Evolutionary conservation across 2,329 filamentous ascomycete genomes (phyloP), one percentile per base, ranked within the genome.

Genomic region (Cercospora janseana): DNA sequence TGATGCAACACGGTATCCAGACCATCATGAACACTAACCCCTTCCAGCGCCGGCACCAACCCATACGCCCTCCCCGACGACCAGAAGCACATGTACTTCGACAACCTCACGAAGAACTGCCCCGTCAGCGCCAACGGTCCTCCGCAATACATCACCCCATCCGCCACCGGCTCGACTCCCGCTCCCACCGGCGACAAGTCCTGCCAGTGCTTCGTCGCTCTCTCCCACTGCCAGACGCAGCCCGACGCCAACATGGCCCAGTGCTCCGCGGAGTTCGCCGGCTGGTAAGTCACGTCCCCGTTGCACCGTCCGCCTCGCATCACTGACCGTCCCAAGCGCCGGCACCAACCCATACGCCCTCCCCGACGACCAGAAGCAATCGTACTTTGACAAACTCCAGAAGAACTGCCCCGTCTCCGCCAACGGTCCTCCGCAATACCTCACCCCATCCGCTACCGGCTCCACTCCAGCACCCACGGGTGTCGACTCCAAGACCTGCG

Each of bases 211-310:
- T 29, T 10, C 27, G 27, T n/a, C 27, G 9, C 10, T 9, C 3
- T 4, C 27, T 10, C 27, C 27, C 3, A 3, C 3, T 29, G 27
- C 27, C 27, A 7, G 3, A 29, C 10, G 4, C 9, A 9, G 4
- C 27, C 27, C 13, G 13, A 29, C 27, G 27, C 27, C 3, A 29
- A 29, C 27, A 3, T 4, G 6, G 27, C 27, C 6, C 27, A 29
- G 13, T 29, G 27, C 27, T 29, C 27, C 13, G 27, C 27, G 10
- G 27, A 29, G 9, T 29, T 4, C 27, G 35, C 21, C 26, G 13
- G 20, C 6, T 40, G 35, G 35, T 40, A 26, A 40, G 35, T 40
- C n/a, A n/a, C n/a, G n/a, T n/a, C n/a, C n/a, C n/a, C n/a, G n/a
- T n/a, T n/a, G n/a, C n/a, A n/a, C n/a, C n/a, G n/a, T n/a, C n/a